These are phyloP conservation scores for Cercospora sesami DNA, from an alignment of 2,329 filamentous ascomycete species.

Conservation along the genomic window DNA sequence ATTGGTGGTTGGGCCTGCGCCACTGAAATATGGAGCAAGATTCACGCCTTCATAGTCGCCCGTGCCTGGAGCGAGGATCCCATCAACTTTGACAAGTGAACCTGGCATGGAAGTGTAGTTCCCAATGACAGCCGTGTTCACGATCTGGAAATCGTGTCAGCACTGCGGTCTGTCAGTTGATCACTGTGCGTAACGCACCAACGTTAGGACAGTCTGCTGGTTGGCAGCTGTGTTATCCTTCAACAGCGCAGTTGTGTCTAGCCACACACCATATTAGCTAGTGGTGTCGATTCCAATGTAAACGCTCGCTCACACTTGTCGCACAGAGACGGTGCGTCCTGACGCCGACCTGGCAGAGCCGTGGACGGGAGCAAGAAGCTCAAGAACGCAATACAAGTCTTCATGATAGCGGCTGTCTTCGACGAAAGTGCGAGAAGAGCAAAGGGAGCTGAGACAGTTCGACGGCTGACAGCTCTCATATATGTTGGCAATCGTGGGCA, in stretches of 20 bases:
- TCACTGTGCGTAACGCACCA: slow-evolving; percentile 29
- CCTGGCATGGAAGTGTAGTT: slow-evolving; percentile 24
- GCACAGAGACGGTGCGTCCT: not conserved
- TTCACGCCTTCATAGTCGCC: slow-evolving; percentile 56
- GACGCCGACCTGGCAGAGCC: not conserved
- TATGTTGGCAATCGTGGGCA: not conserved
- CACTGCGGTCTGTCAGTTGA: not conserved
- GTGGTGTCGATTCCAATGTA: not conserved
- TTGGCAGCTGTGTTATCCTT: slow-evolving; percentile 61
- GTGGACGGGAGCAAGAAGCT: slow-evolving; percentile 1
- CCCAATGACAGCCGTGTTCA: slow-evolving; percentile 64
- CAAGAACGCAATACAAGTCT: not conserved
- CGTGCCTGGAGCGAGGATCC: slow-evolving; percentile 55
- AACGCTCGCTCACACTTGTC: slow-evolving; percentile 9
- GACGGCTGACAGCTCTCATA: not conserved
- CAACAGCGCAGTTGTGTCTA: slow-evolving; percentile 57
- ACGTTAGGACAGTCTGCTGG: slow-evolving; percentile 57
- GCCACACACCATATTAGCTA: not conserved
- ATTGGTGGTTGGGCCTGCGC: slow-evolving; percentile 57
- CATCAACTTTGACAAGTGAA: slow-evolving; percentile 43
- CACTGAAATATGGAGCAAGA: slow-evolving; percentile 60
- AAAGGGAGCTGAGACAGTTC: not conserved
- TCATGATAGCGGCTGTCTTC: not conserved
- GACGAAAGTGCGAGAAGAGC: not conserved
- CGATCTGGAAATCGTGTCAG: slow-evolving; percentile 39